These are phyloP conservation scores for Tagetes erecta DNA, from an alignment of 129 eudicot species.

Conservation along the genomic window DNA sequence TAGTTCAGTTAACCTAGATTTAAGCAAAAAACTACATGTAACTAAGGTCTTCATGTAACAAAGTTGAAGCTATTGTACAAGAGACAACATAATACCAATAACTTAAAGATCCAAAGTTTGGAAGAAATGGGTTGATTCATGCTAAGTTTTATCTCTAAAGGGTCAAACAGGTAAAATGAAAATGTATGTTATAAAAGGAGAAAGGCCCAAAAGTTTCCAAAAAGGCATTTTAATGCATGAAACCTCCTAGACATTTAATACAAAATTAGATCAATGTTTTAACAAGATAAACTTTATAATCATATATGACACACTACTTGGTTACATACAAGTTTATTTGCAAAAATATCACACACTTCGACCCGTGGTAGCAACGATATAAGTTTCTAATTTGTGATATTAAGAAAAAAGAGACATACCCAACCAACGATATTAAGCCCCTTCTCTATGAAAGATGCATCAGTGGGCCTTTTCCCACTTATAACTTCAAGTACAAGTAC, in stretches of 20 bases:
- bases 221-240: neutral
- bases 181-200: neutral
- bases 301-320: neutral
- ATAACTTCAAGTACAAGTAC: constrained; percentile 74
- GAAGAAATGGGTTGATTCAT: neutral
- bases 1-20: neutral
- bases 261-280: neutral
- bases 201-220: neutral
- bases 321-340: neutral
- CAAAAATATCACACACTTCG: neutral
- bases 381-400: neutral
- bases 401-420: constrained; percentile 44
- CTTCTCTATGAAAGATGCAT: constrained; percentile 79
- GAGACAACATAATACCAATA: neutral
- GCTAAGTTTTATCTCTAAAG: neutral
- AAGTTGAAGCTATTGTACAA: neutral
- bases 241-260: neutral
- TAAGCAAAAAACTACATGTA: neutral
- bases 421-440: constrained; percentile 84
- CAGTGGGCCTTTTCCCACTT: constrained; percentile 86
- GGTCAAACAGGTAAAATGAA: neutral
- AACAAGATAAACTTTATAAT: neutral
- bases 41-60: neutral
- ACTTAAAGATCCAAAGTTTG: neutral
- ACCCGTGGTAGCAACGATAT: neutral